phyloP scores from a whole-genome alignment of 2,329 filamentous ascomycete genomes.

The Bimuria novae-zelandiae region DNA sequence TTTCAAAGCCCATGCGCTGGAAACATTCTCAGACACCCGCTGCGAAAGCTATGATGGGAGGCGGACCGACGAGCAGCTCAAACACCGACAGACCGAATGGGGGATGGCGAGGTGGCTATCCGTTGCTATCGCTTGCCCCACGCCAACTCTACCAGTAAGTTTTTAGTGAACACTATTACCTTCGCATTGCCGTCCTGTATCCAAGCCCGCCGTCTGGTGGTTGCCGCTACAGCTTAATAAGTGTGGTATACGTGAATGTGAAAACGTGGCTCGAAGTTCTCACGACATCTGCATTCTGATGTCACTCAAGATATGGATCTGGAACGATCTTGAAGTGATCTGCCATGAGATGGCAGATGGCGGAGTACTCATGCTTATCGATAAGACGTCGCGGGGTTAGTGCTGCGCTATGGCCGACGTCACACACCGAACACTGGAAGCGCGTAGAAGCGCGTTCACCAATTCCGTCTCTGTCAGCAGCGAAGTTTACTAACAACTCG shows the following conservation, averaged over 20 bases:
- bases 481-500: not conserved
- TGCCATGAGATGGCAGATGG: too few species aligned
- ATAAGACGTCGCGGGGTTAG: slow-evolving; percentile 16
- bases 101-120: not conserved
- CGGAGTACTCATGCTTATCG: slow-evolving; percentile 13
- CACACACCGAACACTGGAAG: too few species aligned
- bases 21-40: slow-evolving; percentile 29
- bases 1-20: slow-evolving; percentile 7
- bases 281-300: too few species aligned
- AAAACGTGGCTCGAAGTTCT: too few species aligned
- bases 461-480: slow-evolving; percentile 1
- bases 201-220: not conserved
- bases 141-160: slow-evolving; percentile 22
- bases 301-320: too few species aligned
- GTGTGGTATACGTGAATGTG: too few species aligned
- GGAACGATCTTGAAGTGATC: too few species aligned
- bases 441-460: too few species aligned
- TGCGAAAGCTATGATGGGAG: slow-evolving; percentile 15
- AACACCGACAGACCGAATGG: not conserved
- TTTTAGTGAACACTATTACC: slow-evolving; percentile 25
- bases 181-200: not conserved
- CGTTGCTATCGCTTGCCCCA: slow-evolving; percentile 8
- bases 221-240: not conserved
- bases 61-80: slow-evolving; percentile 12
- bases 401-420: slow-evolving; percentile 6